Percentiles rank a stretch among this genome's conserved stretches.
phyloP scores from a whole-genome alignment of 2,329 filamentous ascomycete genomes.

The Alternaria ethzedia region DNA sequence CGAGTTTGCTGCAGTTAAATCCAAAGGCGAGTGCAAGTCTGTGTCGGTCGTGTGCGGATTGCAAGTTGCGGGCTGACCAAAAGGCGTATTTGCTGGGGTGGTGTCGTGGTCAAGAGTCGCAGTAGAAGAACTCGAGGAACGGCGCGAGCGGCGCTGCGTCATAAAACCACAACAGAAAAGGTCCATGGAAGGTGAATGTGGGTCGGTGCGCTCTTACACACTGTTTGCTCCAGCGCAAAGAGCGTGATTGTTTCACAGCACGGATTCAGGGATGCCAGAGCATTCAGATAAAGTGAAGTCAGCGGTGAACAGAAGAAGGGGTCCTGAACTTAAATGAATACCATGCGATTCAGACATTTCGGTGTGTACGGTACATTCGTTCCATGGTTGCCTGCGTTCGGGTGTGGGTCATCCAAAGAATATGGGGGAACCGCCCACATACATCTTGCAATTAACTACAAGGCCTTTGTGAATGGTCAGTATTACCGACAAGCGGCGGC shows the following conservation, averaged over 20 bases:
- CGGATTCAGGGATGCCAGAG: background rate
- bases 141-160: background rate
- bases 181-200: background rate
- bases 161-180: background rate
- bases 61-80: background rate
- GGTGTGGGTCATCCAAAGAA: background rate
- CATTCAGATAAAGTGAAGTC: background rate
- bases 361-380: background rate
- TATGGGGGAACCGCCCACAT: background rate
- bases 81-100: background rate
- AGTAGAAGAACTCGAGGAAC: background rate
- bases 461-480: background rate
- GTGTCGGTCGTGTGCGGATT: background rate
- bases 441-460: background rate
- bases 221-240: background rate
- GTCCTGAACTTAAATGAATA: background rate
- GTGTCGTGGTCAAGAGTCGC: background rate
- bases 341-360: background rate
- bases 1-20: background rate
- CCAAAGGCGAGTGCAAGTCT: background rate
- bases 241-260: background rate
- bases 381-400: background rate
- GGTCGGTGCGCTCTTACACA: background rate
- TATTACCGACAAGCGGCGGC: background rate
- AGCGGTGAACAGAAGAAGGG: background rate